Evolutionary conservation across 345 rosid genomes (phyloP), one percentile per base, ranked within the genome.

Genomic region (Eutrema yunnanense): DNA sequence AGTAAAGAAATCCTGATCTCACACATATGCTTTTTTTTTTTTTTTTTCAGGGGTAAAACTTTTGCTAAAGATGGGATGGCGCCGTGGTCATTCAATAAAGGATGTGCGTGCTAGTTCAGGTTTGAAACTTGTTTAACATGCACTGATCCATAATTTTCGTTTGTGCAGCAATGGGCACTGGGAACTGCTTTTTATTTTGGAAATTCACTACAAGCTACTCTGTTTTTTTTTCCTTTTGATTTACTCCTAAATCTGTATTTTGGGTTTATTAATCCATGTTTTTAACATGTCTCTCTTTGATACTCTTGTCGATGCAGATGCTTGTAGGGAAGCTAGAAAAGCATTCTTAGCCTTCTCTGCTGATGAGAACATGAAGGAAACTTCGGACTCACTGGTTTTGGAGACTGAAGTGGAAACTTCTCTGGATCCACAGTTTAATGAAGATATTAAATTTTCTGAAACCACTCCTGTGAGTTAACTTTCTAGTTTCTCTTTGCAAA

Each of bases 41-140:
- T n/a, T 26, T 62, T 66, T 46, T 44, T 73, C 69, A 95, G 99
- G 99, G 78, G 84, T 92, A 44, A 88, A 86, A 77, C 86, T 95
- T 72, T 85, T 95, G 74, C 73, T 84, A 73, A 95, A 88, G 84
- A 89, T 95, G 97, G 98, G 98, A 76, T 95, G 99, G 99, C 85
- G 91, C 49, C 96, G 73, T 37, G 96, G 96, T 47, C 94, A 81
- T 80, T 85, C 98, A 37, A 84, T 92, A 71, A 92, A 86, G 81
- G 96, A 87, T 69, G 86, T 86, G 30, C 82, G 73, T 62, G 78
- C 87, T 65, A 83, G 78, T 78, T 81, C 88, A 37, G 78, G 81
- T 73, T 67, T 78, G 69, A 37, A 32, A 36, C 38, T 66, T 64
- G 4, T 65, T 59, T 70, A 50, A 54, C 60, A 51, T 66, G 73